Evolutionary conservation across 192 early-diverging fungal species (phyloP).

Genomic region (Funneliformis geosporum): DNA sequence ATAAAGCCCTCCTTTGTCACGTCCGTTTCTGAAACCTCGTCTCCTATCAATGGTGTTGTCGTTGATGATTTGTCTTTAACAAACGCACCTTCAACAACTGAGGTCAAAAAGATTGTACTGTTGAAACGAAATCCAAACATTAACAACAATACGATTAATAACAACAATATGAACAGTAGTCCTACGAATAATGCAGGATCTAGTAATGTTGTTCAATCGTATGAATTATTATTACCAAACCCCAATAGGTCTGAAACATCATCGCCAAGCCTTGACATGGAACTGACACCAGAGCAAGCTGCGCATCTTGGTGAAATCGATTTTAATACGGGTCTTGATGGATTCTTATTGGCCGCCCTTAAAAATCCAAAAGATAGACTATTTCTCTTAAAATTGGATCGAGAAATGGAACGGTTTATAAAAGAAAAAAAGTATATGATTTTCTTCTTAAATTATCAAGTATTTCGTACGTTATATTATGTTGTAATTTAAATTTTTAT

Average conservation of each 20-base stretch:
- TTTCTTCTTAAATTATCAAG: background rate
- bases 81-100: background rate
- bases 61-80: slow-evolving; percentile 2
- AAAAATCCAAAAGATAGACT: slow-evolving; percentile 64
- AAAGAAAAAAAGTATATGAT: slow-evolving; percentile 54
- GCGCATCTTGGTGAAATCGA: slow-evolving; percentile 34
- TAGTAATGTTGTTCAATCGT: background rate
- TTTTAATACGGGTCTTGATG: slow-evolving; percentile 48
- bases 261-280: slow-evolving; percentile 19
- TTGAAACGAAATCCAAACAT: slow-evolving; percentile 21
- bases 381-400: slow-evolving; percentile 69
- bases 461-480: background rate
- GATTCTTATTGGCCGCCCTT: slow-evolving; percentile 62
- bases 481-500: slow-evolving; percentile 9
- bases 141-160: slow-evolving; percentile 3
- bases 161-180: background rate
- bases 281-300: slow-evolving; percentile 11
- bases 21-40: slow-evolving; percentile 17
- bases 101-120: slow-evolving; percentile 22
- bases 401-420: slow-evolving; percentile 62
- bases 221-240: slow-evolving; percentile 8
- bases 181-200: background rate
- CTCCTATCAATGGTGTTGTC: background rate
- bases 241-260: slow-evolving; percentile 21
- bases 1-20: slow-evolving; percentile 23